Conservation (phyloP, 2,329 filamentous ascomycete species). For the Aspergillus phoenicis region DNA sequence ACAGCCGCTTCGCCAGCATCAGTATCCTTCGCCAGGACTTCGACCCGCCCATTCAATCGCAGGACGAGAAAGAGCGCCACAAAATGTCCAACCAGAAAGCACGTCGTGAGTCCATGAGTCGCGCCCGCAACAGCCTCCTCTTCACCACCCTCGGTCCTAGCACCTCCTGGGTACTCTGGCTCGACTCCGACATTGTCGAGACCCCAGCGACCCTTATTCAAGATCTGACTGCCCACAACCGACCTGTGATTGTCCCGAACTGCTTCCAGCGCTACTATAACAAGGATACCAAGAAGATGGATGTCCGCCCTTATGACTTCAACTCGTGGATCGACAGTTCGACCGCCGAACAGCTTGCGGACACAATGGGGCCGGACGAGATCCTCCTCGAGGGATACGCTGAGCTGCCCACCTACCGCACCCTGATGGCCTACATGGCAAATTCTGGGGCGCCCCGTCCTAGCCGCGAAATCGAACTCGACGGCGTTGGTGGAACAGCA, state of each 20-base stretch:
- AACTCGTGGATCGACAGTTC: constrained; percentile 96
- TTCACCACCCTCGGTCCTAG: constrained; percentile 91
- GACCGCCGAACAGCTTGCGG: constrained; percentile 72
- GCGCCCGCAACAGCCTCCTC: constrained; percentile 88
- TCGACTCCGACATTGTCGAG: constrained; percentile 90
- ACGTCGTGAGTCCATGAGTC: constrained; percentile 85
- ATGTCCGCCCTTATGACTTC: constrained; percentile 88
- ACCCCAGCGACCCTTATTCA: constrained; percentile 83
- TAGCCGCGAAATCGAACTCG: constrained; percentile 72
- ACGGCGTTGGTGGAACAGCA: constrained; percentile 91
- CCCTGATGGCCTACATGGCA: constrained; percentile 84
- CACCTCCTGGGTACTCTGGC: constrained; percentile 95
- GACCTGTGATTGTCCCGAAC: constrained; percentile 91
- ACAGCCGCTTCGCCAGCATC: constrained; percentile 84
- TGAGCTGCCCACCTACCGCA: constrained; percentile 88
- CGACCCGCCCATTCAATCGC: constrained; percentile 75
- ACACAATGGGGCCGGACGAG: constrained; percentile 84
- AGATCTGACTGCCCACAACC: constrained; percentile 83
- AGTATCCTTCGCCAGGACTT: constrained; percentile 96
- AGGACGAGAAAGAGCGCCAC: constrained; percentile 86
- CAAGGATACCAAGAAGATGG: constrained; percentile 67
- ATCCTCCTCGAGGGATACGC: constrained; percentile 91
- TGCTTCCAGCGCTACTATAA: constrained; percentile 89
- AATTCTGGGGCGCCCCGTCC: constrained; percentile 55
- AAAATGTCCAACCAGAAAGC: constrained; percentile 88